phyloP scores from a whole-genome alignment of 2,329 filamentous ascomycete genomes.

The Curvularia lunata region DNA sequence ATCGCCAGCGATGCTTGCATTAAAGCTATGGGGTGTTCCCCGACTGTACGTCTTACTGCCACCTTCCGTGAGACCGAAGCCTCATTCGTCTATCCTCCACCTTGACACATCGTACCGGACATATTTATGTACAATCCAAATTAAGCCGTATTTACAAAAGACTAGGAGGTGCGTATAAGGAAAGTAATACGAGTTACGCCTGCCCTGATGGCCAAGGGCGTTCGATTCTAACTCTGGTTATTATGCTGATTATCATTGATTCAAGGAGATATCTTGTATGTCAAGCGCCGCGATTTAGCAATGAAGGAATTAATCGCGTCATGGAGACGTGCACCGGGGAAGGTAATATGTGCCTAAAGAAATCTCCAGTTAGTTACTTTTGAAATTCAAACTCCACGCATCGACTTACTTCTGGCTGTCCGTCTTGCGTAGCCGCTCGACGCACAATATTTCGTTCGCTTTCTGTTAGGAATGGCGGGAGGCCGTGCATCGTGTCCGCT shows the following conservation, averaged over 20 bases:
- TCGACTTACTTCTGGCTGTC: slow-evolving; percentile 15
- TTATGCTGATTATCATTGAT: background rate
- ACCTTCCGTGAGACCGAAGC: background rate
- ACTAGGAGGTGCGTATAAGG: background rate
- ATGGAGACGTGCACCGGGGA: slow-evolving; percentile 1
- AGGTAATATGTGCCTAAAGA: slow-evolving; percentile 3
- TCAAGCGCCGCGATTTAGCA: slow-evolving; percentile 16
- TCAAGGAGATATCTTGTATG: slow-evolving; percentile 22
- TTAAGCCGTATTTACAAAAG: background rate
- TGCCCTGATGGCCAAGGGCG: background rate
- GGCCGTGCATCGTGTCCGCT: background rate
- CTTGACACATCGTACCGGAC: background rate
- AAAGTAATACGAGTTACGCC: background rate
- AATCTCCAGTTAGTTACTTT: background rate
- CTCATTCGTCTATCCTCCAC: background rate
- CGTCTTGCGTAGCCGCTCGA: slow-evolving; percentile 16
- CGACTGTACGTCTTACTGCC: background rate
- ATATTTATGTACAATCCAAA: background rate
- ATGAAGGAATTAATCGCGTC: slow-evolving; percentile 20
- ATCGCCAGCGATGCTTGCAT: background rate
- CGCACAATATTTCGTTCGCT: slow-evolving; percentile 20
- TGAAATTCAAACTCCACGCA: background rate
- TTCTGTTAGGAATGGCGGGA: slow-evolving; percentile 8
- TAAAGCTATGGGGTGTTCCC: background rate
- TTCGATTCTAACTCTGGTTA: background rate